Evolutionary conservation across 768 basidiomycete genomes (phyloP).

Genomic region (Exidia glandulosa): DNA sequence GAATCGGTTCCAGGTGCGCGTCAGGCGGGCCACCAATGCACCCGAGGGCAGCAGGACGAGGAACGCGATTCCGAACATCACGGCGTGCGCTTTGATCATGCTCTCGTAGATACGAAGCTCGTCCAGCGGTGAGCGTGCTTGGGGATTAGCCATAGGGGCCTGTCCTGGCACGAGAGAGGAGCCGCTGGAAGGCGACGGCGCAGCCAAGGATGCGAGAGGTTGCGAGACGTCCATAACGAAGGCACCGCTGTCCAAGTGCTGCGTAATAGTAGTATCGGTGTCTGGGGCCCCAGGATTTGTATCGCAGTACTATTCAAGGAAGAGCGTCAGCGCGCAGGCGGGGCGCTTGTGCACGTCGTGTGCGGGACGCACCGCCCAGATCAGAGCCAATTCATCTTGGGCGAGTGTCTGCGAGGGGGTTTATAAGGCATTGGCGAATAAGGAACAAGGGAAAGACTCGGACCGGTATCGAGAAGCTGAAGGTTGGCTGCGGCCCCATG

Average conservation of each 20-base stretch:
- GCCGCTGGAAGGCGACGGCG: too few relatives aligned
- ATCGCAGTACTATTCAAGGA: too few relatives aligned
- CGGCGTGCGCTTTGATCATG: constrained; percentile 35
- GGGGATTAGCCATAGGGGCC: not conserved
- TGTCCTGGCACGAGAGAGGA: not conserved
- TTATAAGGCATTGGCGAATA: too few relatives aligned
- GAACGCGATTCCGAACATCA: constrained; percentile 41
- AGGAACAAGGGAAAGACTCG: too few relatives aligned
- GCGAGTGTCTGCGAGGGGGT: too few relatives aligned
- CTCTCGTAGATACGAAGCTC: constrained; percentile 20
- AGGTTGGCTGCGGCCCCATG: too few relatives aligned
- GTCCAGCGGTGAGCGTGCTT: not conserved
- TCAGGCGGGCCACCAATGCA: constrained; percentile 42
- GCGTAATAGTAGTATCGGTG: not conserved
- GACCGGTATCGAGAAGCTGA: too few relatives aligned
- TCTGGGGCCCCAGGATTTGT: not conserved
- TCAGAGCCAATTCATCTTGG: too few relatives aligned
- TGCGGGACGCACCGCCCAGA: too few relatives aligned
- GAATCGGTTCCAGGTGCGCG: constrained; percentile 29
- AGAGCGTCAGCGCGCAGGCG: too few relatives aligned
- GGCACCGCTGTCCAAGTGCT: not conserved
- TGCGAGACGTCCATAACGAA: not conserved
- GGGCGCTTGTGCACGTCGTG: too few relatives aligned
- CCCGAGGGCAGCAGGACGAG: constrained; percentile 48
- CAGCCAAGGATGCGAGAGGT: not conserved